These are phyloP conservation scores for Elongisporangium anandrum DNA, from an alignment of 352 stramenopile species.

Conservation along the genomic window DNA sequence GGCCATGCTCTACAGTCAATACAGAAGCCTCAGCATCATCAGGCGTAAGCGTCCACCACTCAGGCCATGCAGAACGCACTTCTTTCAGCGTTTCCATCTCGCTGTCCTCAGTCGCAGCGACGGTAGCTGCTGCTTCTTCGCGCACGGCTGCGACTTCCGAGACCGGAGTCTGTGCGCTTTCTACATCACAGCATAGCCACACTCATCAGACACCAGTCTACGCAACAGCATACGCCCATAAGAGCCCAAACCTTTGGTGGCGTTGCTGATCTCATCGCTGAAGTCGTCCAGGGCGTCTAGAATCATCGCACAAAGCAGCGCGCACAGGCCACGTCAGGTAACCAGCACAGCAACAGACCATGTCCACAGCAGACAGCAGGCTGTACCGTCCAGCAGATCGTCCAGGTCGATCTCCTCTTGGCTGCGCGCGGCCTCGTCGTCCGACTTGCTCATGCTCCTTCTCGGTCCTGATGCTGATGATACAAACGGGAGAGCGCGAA, in stretches of 20 bases:
- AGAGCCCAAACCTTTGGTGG: slow-evolving; percentile 4
- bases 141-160: slow-evolving; percentile 32
- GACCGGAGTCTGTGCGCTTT: slow-evolving; percentile 8
- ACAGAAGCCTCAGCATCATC: not conserved
- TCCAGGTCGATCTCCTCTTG: slow-evolving; percentile 74
- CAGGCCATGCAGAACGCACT: slow-evolving; percentile 17
- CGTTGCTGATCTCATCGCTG: slow-evolving; percentile 51
- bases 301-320: not conserved
- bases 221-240: slow-evolving; percentile 3
- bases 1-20: slow-evolving; percentile 56
- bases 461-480: not conserved
- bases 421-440: slow-evolving; percentile 24
- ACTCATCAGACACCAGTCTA: not conserved
- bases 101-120: slow-evolving; percentile 33
- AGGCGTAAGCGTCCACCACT: not conserved
- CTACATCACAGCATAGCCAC: not conserved
- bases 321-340: slow-evolving; percentile 1
- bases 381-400: slow-evolving; percentile 69
- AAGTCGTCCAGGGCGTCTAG: slow-evolving; percentile 85
- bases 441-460: slow-evolving; percentile 9
- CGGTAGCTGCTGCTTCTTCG: slow-evolving; percentile 47
- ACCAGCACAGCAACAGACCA: not conserved
- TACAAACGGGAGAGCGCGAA: not conserved
- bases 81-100: slow-evolving; percentile 67
- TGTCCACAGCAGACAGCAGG: not conserved